phyloP scores from a whole-genome alignment of 495 filamentous ascomycete species.

The Bryoglossum gracile region DNA sequence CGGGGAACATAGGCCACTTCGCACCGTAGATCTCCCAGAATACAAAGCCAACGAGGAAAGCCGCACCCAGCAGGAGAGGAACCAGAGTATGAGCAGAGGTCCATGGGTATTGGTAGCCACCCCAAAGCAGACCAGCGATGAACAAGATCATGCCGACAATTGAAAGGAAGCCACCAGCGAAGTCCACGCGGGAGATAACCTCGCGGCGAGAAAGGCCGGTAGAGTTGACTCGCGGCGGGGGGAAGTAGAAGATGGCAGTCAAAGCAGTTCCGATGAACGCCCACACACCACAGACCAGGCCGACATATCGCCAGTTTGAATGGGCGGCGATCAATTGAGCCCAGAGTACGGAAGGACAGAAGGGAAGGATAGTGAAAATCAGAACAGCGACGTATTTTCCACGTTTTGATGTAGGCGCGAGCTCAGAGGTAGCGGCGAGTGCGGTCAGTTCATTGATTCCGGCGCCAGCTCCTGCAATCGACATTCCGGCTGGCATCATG shows the following conservation, averaged over 20 bases:
- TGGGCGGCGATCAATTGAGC: constrained; percentile 58
- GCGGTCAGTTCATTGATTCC: constrained; percentile 60
- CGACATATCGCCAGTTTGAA: constrained; percentile 57
- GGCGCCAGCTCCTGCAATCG: constrained; percentile 53
- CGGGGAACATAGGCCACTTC: constrained; percentile 59
- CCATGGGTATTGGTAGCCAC: constrained; percentile 62
- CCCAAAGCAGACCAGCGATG: constrained; percentile 60
- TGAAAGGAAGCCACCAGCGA: constrained; percentile 59
- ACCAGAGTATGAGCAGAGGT: constrained; percentile 49
- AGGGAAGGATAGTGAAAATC: constrained; percentile 61
- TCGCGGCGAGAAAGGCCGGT: constrained; percentile 40
- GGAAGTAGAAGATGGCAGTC: constrained; percentile 57
- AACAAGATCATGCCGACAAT: constrained; percentile 58
- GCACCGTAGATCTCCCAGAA: constrained; percentile 57
- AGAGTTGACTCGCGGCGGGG: constrained; percentile 51
- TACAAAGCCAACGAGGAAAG: constrained; percentile 46
- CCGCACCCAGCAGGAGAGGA: constrained; percentile 48
- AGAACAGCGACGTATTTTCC: constrained; percentile 61
- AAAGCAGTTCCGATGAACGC: constrained; percentile 51
- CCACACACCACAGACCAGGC: constrained; percentile 53
- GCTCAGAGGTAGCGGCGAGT: constrained; percentile 57
- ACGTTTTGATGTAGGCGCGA: constrained; percentile 58
- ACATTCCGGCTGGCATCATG: constrained; percentile 46
- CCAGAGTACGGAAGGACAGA: constrained; percentile 60
- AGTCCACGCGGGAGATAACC: constrained; percentile 53